Evolutionary conservation across 106 monocot genomes (phyloP), one percentile per base, ranked within the genome.

Genomic region (Phalaenopsis aphrodite): DNA sequence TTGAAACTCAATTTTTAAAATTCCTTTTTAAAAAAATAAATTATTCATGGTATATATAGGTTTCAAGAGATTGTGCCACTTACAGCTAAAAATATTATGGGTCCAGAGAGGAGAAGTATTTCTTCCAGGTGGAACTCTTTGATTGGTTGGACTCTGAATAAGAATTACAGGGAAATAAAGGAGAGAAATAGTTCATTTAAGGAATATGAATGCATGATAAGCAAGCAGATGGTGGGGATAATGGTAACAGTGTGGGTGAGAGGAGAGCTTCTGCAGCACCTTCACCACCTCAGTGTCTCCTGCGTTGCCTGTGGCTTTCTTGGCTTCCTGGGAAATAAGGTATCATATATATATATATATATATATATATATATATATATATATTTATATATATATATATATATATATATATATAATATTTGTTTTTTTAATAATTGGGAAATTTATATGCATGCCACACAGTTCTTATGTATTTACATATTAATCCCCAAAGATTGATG

Each of bases 141-240:
- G 43, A 88, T 93, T 71, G 23, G 88, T n/a, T 46, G 82, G 74
- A n/a, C 90, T 8, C 77, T 93, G 41, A 93, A 88, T 85, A 93
- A 84, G 38, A 57, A 57, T 2, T 72, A 5, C 65, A 58, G 65
- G 23, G 48, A 18, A 58, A 49, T 3, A 72, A 42, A 1, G 56
- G 74, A 74, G 87, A 80, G 61, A 21, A 30, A 30, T 30, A 56
- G 9, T 81, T 48, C 48, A 8, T 48, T 1, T 48, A 8, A 72
- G 55, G 84, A 85, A 2, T 93, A 80, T 56, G 74, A 79, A 38
- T 93, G 90, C 86, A 85, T 93, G 55, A 66, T 83, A 49, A 93
- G 86, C 85, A 93, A 90, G 75, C 93, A 90, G 77, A 93, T 93
- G 93, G 93, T 93, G 3, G 93, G 93, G 16, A 82, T 93, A 43